Evolutionary conservation across 805 yeast genomes (phyloP), one percentile per base, ranked within the genome.

Genomic region (Ogataea salicorniae): DNA sequence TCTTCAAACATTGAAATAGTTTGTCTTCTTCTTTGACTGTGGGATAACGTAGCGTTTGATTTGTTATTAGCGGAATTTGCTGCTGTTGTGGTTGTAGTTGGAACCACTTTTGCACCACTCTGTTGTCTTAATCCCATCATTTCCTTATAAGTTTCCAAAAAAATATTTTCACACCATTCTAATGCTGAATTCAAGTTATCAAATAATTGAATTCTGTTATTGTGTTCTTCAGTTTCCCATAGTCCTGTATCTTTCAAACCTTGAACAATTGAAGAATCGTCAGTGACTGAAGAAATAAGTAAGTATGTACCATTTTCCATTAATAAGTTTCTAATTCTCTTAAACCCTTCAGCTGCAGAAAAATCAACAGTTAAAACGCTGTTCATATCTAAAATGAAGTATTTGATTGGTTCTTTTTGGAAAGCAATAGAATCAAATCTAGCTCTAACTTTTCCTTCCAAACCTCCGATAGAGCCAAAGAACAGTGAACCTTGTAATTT

Each of bases 91-190:
- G 29, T 13, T 17, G 14, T 26, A 15, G 7, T 11, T 20, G 39
- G 22, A 22, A 15, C 18, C n/a, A 26, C 14, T 17, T 13, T 18
- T 16, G 20, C 9, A 16, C 18, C 15, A 9, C 8, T 40, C 34
- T 41, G 43, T 37, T 34, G 41, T 43, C 47, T 39, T 36, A 33
- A 38, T 42, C 42, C 39, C 42, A 43, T 42, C 15, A 61, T 41
- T 15, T 57, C 69, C 55, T 75, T 80, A 62, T 83, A 84, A 29
- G 81, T 78, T 43, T 77, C 72, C 58, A 94, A 73, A 56, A 91
- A 89, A 57, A 84, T 83, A 67, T 94, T 92, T 64, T 94, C 99
- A 71, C 97, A 89, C 96, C 96, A 92, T 66, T 94, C 98, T 39
- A 94, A 74, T 0, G 96, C 96, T 46, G 85, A 78, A 61, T 94